Percentiles rank a stretch among this genome's conserved stretches.
Evolutionary conservation across 208 protist genomes (phyloP).

Genomic region (Leishmania turanica): DNA sequence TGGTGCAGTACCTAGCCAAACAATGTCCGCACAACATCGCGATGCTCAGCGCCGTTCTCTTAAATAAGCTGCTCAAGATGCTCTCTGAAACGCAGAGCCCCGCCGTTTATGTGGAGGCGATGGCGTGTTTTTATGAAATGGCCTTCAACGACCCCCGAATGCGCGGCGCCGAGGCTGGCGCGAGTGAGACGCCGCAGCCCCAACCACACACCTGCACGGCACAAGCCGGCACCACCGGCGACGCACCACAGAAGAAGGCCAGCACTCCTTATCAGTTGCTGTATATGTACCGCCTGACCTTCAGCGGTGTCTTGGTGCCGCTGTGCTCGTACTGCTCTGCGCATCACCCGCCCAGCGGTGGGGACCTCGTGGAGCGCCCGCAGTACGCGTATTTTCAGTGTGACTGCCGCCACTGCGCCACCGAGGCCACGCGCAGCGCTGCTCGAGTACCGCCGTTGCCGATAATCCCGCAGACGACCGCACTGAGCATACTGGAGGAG

Average conservation of each 20-base stretch:
- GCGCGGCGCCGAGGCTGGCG: not conserved
- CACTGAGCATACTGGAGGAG: slow-evolving; percentile 39
- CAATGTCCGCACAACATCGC: slow-evolving; percentile 57
- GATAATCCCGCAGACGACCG: slow-evolving; percentile 38
- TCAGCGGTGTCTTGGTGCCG: slow-evolving; percentile 23
- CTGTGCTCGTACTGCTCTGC: slow-evolving; percentile 62
- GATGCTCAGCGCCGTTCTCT: slow-evolving; percentile 43
- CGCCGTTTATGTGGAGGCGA: slow-evolving; percentile 50
- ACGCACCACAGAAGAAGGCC: not conserved
- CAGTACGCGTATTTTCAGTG: slow-evolving; percentile 71
- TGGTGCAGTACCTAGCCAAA: slow-evolving; percentile 40
- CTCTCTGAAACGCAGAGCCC: slow-evolving; percentile 38
- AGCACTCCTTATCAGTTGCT: slow-evolving; percentile 58
- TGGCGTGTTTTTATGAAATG: slow-evolving; percentile 72
- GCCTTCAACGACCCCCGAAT: slow-evolving; percentile 62
- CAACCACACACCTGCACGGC: slow-evolving; percentile 16
- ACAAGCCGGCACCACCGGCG: not conserved
- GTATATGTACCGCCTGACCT: slow-evolving; percentile 39
- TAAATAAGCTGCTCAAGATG: slow-evolving; percentile 45
- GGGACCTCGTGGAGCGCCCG: slow-evolving; percentile 27
- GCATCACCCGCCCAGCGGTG: slow-evolving; percentile 44
- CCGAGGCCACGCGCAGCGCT: slow-evolving; percentile 2
- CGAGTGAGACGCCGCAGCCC: slow-evolving; percentile 12
- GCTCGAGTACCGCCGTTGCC: slow-evolving; percentile 24
- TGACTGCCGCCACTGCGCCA: slow-evolving; percentile 44